phyloP scores from a whole-genome alignment of 768 basidiomycete genomes.

The Lentinula edodes region DNA sequence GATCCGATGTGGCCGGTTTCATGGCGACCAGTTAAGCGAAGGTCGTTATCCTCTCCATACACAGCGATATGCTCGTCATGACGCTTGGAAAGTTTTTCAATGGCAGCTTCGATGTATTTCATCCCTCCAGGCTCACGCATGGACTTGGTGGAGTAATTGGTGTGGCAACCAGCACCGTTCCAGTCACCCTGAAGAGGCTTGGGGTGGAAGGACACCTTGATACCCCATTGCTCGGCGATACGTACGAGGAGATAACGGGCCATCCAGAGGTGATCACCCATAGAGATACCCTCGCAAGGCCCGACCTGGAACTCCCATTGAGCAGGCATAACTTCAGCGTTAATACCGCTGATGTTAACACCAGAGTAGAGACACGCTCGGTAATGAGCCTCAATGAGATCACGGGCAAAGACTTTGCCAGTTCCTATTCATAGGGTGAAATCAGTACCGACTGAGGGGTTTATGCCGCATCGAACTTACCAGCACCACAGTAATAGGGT shows the following conservation, averaged over 20 bases:
- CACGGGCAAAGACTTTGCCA: conserved; percentile 97
- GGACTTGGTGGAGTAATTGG: conserved; percentile 91
- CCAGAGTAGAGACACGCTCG: conserved; percentile 93
- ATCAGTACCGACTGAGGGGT: background rate
- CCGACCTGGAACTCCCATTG: conserved; percentile 99
- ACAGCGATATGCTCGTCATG: conserved; percentile 96
- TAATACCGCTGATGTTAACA: conserved; percentile 98
- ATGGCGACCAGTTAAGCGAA: conserved; percentile 92
- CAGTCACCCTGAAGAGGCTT: conserved; percentile 96
- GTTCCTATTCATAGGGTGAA: conserved; percentile 52
- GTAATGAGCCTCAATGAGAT: conserved; percentile 99
- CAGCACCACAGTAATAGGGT: conserved; percentile 99
- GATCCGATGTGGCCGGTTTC: conserved; percentile 92
- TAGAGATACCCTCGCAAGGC: conserved; percentile 93
- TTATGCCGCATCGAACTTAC: conserved; percentile 35
- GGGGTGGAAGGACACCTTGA: conserved; percentile 99
- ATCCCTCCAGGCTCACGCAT: conserved; percentile 96
- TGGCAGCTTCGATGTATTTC: conserved; percentile 86
- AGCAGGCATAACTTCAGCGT: conserved; percentile 99
- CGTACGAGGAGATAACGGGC: conserved; percentile 94
- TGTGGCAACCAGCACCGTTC: conserved; percentile 99
- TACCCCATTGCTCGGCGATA: conserved; percentile 94
- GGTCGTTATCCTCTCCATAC: conserved; percentile 97
- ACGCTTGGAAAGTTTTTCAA: conserved; percentile 86
- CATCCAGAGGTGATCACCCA: conserved; percentile 99